Evolutionary conservation across 805 yeast genomes (phyloP), one percentile per base, ranked within the genome.

Genomic region (Pichia nanzhaoensis): DNA sequence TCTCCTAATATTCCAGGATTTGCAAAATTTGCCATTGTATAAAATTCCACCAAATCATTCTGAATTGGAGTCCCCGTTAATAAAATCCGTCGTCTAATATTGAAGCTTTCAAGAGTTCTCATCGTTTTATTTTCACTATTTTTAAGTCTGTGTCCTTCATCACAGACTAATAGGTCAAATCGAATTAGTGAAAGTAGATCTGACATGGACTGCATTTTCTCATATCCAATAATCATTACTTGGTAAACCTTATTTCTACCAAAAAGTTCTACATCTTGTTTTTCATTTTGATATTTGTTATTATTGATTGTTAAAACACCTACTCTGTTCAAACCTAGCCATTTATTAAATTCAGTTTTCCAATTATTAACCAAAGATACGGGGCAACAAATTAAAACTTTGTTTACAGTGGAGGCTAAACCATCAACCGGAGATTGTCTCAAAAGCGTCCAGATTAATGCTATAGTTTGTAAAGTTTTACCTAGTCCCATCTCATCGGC

Each of bases 401-500:
- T 85, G 34, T 70, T 70, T 16, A 50, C 18, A 0, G 68, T 61
- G 0, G 69, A 74, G 41, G 45, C 51, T 40, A 57, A 58, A 44
- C 55, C 70, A 41, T 50, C 63, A 13, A 45, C 38, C 0, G 90
- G 88, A 14, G 76, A 73, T 53, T 84, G 88, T 51, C 75, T 81
- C 17, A 87, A 60, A 17, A 93, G 62, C 0, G 96, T 88, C 95
- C 95, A 88, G 4, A 91, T 72, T 34, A 88, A 60, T 0, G 95
- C 59, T 5, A 93, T 91, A 0, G 96, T 78, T 76, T 82, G 90
- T 35, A 93, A 64, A 0, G 98, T 90, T 56, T 85, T 85, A 2
- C 96, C 96, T 16, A 93, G 68, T 0, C 99, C 99, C 99, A 93
- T 93, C 55, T 91, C 98, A 63, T 93, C 99, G 0, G 99, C 99